Percentiles rank a stretch among this genome's conserved stretches.
These are phyloP conservation scores for Pseudonectria foliicola DNA, from an alignment of 2,329 filamentous ascomycete species.

Conservation along the genomic window DNA sequence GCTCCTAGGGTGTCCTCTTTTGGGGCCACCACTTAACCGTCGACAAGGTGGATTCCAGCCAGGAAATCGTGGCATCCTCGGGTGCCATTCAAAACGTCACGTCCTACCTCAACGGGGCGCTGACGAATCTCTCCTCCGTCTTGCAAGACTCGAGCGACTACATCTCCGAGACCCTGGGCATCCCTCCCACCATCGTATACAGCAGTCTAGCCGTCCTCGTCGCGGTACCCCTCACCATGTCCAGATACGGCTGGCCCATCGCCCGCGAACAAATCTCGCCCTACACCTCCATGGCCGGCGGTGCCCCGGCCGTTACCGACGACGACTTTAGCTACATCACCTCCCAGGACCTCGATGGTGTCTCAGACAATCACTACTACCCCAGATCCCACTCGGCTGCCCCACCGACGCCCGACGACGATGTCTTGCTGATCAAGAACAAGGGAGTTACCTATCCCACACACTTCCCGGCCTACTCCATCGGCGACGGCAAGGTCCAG, in stretches of 20 bases:
- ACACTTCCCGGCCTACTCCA: conserved; percentile 68
- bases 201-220: conserved; percentile 43
- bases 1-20: conserved; percentile 29
- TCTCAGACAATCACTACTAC: conserved; percentile 33
- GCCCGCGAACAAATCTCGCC: conserved; percentile 42
- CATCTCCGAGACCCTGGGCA: conserved; percentile 42
- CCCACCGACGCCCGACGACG: conserved; percentile 48
- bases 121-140: conserved; percentile 41
- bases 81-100: conserved; percentile 56
- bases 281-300: conserved; percentile 40
- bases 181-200: conserved; percentile 43
- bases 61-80: conserved; percentile 51
- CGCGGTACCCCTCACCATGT: conserved; percentile 46
- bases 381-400: conserved; percentile 29
- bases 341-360: conserved; percentile 59
- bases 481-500: conserved; percentile 64
- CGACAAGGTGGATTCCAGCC: conserved; percentile 57
- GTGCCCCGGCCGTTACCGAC: conserved; percentile 59
- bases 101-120: conserved; percentile 48
- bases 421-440: conserved; percentile 64
- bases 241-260: conserved; percentile 45
- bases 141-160: conserved; percentile 45
- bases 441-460: conserved; percentile 59
- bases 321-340: conserved; percentile 79
- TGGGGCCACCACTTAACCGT: conserved; percentile 29